Base-by-base conservation (phyloP, 2,329 filamentous ascomycete species). In the Phaeomoniella chlamydospora region DNA sequence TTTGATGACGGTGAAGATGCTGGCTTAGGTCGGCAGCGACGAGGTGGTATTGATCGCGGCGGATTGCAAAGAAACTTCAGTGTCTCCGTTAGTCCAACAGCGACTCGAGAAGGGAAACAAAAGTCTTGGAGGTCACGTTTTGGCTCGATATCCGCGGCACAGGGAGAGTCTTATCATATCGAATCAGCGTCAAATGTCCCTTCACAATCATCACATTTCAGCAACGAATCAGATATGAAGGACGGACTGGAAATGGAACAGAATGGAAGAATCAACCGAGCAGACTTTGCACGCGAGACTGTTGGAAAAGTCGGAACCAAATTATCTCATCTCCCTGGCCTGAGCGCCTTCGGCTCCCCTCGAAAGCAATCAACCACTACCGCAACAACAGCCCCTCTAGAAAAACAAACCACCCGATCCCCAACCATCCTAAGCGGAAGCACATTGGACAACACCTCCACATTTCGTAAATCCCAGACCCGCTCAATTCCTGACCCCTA, bases 291-390 rank as follows among this genome's bases (percentile, higher is more conserved):
- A 4, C 10, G 32, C 15, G 32, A 34, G 13, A 17, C 32, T 18
- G 18, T 34, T 18, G 32, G 32, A 12, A 34, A 18, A 18, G 32
- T 34, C 13, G 32, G 32, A 9, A 34, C 18, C 14, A 34, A 18
- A 18, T n/a, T 34, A 12, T 16, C 32, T 12, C 13, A 18, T 18
- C 32, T 34, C n/a, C 32, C 32, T 6, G 9, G 10, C 12, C 32
- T 34, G 12, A 17, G 32, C 13, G 30, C n/a, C 15, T 13, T 13
- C 14, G 30, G 30, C 15, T 6, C 22, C 6, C 22, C 22, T 26
- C 22, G 22, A 9, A 6, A n/a, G 22, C 22, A 26, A 26, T 26
- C 22, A n/a, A 26, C n/a, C 6, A n/a, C 6, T 6, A n/a, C 6
- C 22, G 22, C n/a, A n/a, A 9, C 22, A 26, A n/a, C 6, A 6